Conservation (phyloP, 352 stramenopile genomes). For the Phytophthora nicotianae region DNA sequence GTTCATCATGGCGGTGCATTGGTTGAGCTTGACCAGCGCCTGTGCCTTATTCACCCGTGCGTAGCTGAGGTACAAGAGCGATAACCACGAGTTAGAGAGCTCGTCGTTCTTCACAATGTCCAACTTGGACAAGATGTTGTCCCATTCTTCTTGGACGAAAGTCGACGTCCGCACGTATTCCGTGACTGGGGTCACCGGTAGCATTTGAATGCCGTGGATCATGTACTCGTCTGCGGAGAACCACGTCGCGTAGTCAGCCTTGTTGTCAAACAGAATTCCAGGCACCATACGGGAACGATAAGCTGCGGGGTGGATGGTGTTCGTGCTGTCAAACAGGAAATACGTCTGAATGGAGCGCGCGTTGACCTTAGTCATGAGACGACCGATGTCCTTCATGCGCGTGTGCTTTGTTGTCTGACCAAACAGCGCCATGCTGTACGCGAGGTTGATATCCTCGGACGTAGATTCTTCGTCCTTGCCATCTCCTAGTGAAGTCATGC, state of each 20-base stretch:
- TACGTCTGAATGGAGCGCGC: conserved; percentile 65
- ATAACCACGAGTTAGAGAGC: conserved; percentile 58
- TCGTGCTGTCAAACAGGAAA: conserved; percentile 69
- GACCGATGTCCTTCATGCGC: conserved; percentile 50
- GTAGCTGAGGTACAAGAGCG: conserved; percentile 78
- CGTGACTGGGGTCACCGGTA: conserved; percentile 62
- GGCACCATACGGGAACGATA: conserved; percentile 58
- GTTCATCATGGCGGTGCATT: conserved; percentile 61
- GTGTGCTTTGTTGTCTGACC: conserved; percentile 44
- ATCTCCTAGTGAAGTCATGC: conserved; percentile 55
- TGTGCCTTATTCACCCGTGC: conserved; percentile 53
- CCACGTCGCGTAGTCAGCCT: conserved; percentile 82
- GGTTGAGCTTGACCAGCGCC: conserved; percentile 61
- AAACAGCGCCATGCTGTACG: conserved; percentile 62
- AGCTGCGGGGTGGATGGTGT: conserved; percentile 51
- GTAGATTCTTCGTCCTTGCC: conserved; percentile 74
- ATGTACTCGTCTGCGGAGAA: conserved; percentile 69
- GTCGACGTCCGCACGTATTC: conserved; percentile 58
- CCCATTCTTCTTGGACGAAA: conserved; percentile 72
- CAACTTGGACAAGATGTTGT: conserved; percentile 51
- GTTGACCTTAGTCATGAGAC: conserved; percentile 62
- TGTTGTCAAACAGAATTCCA: conserved; percentile 84
- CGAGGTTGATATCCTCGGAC: conserved; percentile 73
- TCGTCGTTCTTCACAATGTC: conserved; percentile 50
- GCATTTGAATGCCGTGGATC: conserved; percentile 86